These are phyloP conservation scores for Aspergillus felis DNA, from an alignment of 2,329 filamentous ascomycete species.

Conservation along the genomic window DNA sequence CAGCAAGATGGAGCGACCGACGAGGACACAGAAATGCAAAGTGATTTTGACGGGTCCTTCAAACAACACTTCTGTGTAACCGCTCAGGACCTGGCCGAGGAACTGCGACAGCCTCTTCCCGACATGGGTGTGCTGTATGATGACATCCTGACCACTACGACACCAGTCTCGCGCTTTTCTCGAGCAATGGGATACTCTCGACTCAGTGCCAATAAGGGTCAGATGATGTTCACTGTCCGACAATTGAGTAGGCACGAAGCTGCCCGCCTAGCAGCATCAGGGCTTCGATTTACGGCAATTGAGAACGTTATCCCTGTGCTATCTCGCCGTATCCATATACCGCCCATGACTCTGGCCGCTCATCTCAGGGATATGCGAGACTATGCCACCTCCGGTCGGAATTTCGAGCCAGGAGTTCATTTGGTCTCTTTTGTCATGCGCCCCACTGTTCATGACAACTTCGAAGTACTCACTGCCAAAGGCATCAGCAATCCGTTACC, in stretches of 20 bases:
- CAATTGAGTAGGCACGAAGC: slow-evolving; percentile 57
- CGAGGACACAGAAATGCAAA: slow-evolving; percentile 52
- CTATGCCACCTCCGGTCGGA: slow-evolving; percentile 41
- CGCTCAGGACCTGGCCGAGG: slow-evolving; percentile 67
- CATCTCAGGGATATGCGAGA: slow-evolving; percentile 63
- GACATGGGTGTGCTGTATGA: slow-evolving; percentile 70
- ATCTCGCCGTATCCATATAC: slow-evolving; percentile 70
- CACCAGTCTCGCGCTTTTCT: slow-evolving; percentile 27
- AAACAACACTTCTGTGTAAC: slow-evolving; percentile 80
- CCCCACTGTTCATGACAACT: slow-evolving; percentile 53
- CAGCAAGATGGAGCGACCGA: slow-evolving; percentile 35
- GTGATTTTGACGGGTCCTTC: slow-evolving; percentile 72
- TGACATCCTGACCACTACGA: slow-evolving; percentile 66
- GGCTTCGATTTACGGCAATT: slow-evolving; percentile 72
- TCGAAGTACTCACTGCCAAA: slow-evolving; percentile 60
- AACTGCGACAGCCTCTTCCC: slow-evolving; percentile 60
- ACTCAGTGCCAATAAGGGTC: slow-evolving; percentile 58
- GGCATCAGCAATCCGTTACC: slow-evolving; percentile 59
- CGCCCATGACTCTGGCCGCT: slow-evolving; percentile 55
- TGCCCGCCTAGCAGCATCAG: slow-evolving; percentile 62
- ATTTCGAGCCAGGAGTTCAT: slow-evolving; percentile 37
- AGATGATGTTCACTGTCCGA: slow-evolving; percentile 75
- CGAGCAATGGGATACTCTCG: slow-evolving; percentile 25
- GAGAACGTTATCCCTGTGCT: slow-evolving; percentile 66
- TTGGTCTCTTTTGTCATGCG: slow-evolving; percentile 42